phyloP scores from a whole-genome alignment of 495 filamentous ascomycete genomes.

The Penicillium malachiteum region DNA sequence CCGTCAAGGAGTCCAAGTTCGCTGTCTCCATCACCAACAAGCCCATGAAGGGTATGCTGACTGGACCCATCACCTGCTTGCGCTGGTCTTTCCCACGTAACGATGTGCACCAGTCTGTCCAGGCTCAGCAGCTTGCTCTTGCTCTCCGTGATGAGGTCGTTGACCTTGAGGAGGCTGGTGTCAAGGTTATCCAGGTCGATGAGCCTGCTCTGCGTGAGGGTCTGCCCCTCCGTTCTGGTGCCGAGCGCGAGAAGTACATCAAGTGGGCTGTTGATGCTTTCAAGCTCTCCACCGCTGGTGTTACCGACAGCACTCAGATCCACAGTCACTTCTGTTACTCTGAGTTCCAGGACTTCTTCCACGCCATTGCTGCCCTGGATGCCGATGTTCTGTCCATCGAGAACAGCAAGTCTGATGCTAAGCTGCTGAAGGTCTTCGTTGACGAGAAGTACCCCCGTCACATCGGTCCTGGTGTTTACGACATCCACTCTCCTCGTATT shows the following conservation, averaged over 20 bases:
- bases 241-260: constrained; percentile 92
- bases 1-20: constrained; percentile 99
- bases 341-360: constrained; percentile 99
- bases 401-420: constrained; percentile 99
- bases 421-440: constrained; percentile 97
- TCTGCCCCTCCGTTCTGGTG: constrained; percentile 88
- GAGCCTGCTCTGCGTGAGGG: constrained; percentile 99
- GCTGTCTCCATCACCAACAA: constrained; percentile 93
- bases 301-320: constrained; percentile 92
- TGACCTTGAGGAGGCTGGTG: constrained; percentile 93
- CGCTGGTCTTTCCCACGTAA: constrained; percentile 99
- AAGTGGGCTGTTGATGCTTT: constrained; percentile 96
- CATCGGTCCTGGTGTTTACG: constrained; percentile 99
- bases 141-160: constrained; percentile 97
- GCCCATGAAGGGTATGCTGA: constrained; percentile 99
- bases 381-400: constrained; percentile 98
- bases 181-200: constrained; percentile 97
- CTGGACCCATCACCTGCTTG: constrained; percentile 96
- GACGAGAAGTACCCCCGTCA: constrained; percentile 94
- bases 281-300: constrained; percentile 88
- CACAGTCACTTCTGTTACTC: constrained; percentile 99
- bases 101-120: constrained; percentile 96
- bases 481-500: constrained; percentile 98
- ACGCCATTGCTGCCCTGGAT: constrained; percentile 96
- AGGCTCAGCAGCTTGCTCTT: constrained; percentile 97